Percentiles rank a stretch among this genome's conserved stretches.
These are phyloP conservation scores for Tricholoma matsutake DNA, from an alignment of 768 basidiomycete genomes.

Conservation along the genomic window DNA sequence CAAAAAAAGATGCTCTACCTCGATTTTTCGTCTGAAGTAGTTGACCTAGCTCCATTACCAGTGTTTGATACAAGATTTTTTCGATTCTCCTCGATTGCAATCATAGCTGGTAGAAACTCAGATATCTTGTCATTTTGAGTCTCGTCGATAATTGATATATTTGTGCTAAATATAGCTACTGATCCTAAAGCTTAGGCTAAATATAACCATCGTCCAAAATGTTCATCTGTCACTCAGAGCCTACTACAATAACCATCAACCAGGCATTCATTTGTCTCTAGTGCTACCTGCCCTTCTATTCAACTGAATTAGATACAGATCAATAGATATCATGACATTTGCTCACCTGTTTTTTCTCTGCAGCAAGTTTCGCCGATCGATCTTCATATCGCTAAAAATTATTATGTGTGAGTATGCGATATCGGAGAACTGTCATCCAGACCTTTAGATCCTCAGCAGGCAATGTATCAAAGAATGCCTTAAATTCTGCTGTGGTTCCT, in stretches of 20 bases:
- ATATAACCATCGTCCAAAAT: neutral
- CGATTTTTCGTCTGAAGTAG: too few species aligned
- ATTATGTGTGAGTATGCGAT: neutral
- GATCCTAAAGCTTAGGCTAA: too few species aligned
- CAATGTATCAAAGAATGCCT: neutral
- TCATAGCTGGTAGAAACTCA: neutral
- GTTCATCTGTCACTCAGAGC: neutral
- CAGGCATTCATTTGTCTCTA: neutral
- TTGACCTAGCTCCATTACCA: neutral
- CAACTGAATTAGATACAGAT: neutral
- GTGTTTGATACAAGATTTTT: neutral
- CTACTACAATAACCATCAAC: too few species aligned
- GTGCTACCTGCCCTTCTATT: neutral
- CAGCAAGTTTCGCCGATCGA: neutral
- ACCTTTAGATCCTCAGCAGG: neutral
- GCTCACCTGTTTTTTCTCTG: neutral
- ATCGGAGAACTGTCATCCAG: neutral
- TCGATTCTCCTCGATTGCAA: neutral
- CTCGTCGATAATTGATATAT: neutral
- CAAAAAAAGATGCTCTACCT: neutral
- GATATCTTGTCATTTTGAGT: neutral
- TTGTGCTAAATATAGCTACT: neutral
- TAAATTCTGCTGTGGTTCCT: conserved; percentile 1
- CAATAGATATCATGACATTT: neutral
- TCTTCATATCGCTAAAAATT: neutral